These are phyloP conservation scores for Flammula alnicola DNA, from an alignment of 1,284 basidiomycete species.

Conservation along the genomic window DNA sequence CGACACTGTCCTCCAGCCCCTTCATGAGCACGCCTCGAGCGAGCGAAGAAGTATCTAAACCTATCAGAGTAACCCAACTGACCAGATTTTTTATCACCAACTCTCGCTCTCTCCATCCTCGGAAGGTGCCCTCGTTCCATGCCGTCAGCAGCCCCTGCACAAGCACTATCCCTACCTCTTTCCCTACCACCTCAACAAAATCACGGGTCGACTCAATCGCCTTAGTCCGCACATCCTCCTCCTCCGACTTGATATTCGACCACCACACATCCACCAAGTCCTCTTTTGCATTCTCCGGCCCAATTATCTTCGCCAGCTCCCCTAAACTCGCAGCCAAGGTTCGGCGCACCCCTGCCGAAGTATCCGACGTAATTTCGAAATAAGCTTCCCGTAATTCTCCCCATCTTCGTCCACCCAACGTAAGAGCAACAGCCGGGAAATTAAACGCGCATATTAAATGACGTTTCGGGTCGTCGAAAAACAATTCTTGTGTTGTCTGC, in stretches of 20 bases:
- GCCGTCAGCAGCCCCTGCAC: slow-evolving; percentile 57
- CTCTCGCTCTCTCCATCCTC: slow-evolving; percentile 87
- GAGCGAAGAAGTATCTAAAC: slow-evolving; percentile 21
- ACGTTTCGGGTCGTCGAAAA: slow-evolving; percentile 67
- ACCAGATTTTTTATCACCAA: slow-evolving; percentile 26
- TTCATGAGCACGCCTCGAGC: slow-evolving; percentile 55
- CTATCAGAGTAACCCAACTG: slow-evolving; percentile 25
- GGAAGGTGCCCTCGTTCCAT: slow-evolving; percentile 68
- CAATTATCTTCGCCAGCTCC: slow-evolving; percentile 88
- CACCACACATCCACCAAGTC: slow-evolving; percentile 84
- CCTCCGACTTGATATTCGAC: slow-evolving; percentile 56
- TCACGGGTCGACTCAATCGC: slow-evolving; percentile 66
- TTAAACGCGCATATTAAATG: slow-evolving; percentile 93
- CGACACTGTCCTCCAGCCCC: slow-evolving; percentile 80
- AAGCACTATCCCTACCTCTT: slow-evolving; percentile 52
- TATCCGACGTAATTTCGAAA: slow-evolving; percentile 62
- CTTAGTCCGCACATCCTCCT: slow-evolving; percentile 76
- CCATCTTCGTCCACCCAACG: slow-evolving; percentile 83
- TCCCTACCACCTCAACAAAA: slow-evolving; percentile 62
- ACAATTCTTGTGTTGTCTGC: slow-evolving; percentile 37
- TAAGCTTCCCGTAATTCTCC: slow-evolving; percentile 75
- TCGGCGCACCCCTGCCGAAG: slow-evolving; percentile 67
- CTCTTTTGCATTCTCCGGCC: slow-evolving; percentile 64
- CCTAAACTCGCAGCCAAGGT: slow-evolving; percentile 89
- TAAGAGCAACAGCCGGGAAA: slow-evolving; percentile 89